phyloP scores from a whole-genome alignment of 2,329 filamentous ascomycete species.

The Xylariaceae sp. region DNA sequence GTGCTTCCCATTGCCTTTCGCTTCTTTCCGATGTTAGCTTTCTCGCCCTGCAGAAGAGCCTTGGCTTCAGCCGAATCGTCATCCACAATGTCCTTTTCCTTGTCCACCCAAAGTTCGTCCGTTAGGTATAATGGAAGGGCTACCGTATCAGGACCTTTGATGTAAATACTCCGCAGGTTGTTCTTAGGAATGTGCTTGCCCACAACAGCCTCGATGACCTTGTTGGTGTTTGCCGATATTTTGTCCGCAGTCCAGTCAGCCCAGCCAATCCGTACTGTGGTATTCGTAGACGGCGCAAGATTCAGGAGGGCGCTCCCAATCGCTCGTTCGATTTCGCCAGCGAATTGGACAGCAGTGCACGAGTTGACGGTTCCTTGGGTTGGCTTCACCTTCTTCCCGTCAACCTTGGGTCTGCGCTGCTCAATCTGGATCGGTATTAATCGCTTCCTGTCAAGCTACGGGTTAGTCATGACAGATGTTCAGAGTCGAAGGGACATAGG shows the following conservation, averaged over 20 bases:
- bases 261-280: background rate
- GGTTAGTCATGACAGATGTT: slow-evolving; percentile 1
- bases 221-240: background rate
- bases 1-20: slow-evolving; percentile 46
- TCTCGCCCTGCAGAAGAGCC: slow-evolving; percentile 33
- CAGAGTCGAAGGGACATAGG: background rate
- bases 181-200: slow-evolving; percentile 5
- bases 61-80: slow-evolving; percentile 46
- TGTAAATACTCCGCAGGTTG: slow-evolving; percentile 57
- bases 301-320: slow-evolving; percentile 74
- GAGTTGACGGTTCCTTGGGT: slow-evolving; percentile 46
- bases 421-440: slow-evolving; percentile 77
- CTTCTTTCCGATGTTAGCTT: slow-evolving; percentile 63
- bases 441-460: slow-evolving; percentile 62
- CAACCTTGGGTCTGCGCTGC: slow-evolving; percentile 57
- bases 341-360: slow-evolving; percentile 62
- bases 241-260: background rate
- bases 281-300: slow-evolving; percentile 48
- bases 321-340: slow-evolving; percentile 76
- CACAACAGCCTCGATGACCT: background rate
- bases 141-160: slow-evolving; percentile 85
- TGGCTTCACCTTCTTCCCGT: slow-evolving; percentile 55
- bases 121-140: slow-evolving; percentile 93
- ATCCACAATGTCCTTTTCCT: slow-evolving; percentile 66
- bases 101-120: slow-evolving; percentile 83